Conservation (phyloP, 2,329 filamentous ascomycete genomes). For the Davidsoniella eucalypti region DNA sequence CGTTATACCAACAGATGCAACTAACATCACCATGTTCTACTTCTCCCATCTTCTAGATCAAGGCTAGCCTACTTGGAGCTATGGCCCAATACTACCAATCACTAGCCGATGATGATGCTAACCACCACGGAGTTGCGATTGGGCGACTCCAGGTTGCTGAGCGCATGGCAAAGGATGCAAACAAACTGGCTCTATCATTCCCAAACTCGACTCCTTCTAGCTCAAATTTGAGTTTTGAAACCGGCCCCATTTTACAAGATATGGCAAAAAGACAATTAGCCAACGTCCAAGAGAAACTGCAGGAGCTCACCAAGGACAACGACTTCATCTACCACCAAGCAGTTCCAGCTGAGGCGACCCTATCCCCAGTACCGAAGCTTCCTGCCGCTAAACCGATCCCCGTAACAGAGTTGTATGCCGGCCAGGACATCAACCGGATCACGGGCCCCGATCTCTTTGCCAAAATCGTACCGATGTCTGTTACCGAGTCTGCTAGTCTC, state of each 20-base stretch:
- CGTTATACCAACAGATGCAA: neutral
- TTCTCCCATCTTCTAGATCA: slow-evolving; percentile 33
- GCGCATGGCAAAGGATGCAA: slow-evolving; percentile 59
- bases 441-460: slow-evolving; percentile 95
- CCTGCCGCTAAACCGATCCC: slow-evolving; percentile 94
- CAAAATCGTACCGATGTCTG: slow-evolving; percentile 87
- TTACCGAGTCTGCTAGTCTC: slow-evolving; percentile 89
- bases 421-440: slow-evolving; percentile 91
- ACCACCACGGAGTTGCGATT: slow-evolving; percentile 72
- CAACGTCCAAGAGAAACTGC: slow-evolving; percentile 65
- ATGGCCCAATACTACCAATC: slow-evolving; percentile 90
- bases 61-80: slow-evolving; percentile 68
- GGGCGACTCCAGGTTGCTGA: slow-evolving; percentile 72
- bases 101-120: slow-evolving; percentile 74
- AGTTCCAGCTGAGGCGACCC: slow-evolving; percentile 68
- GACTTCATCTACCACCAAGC: slow-evolving; percentile 97
- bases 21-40: neutral
- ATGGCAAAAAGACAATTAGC: slow-evolving; percentile 69
- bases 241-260: slow-evolving; percentile 56
- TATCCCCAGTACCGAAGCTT: slow-evolving; percentile 72
- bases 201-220: slow-evolving; percentile 62
- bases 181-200: slow-evolving; percentile 60
- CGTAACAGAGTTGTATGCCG: slow-evolving; percentile 89
- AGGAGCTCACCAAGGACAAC: slow-evolving; percentile 72
- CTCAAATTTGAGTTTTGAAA: slow-evolving; percentile 71